These are phyloP conservation scores for Fusarium falciforme DNA, from an alignment of 2,329 filamentous ascomycete genomes.

Conservation along the genomic window DNA sequence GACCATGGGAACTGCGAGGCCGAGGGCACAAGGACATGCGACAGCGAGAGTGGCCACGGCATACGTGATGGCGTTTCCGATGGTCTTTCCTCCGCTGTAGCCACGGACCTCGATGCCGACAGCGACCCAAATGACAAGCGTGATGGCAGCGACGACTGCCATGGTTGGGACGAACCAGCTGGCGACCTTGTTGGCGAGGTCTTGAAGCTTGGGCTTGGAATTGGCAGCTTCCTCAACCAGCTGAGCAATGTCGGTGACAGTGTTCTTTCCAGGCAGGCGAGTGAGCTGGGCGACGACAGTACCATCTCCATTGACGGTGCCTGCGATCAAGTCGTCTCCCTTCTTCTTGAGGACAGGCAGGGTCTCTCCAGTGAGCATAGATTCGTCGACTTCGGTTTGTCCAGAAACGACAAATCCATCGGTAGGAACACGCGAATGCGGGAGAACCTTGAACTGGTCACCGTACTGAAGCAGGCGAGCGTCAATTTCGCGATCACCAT, in stretches of 20 bases:
- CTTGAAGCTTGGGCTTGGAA: conserved; percentile 68
- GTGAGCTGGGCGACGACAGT: conserved; percentile 56
- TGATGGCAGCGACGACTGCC: conserved; percentile 57
- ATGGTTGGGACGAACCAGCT: conserved; percentile 70
- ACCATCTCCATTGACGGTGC: conserved; percentile 67
- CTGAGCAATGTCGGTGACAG: conserved; percentile 68
- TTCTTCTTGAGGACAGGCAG: background rate
- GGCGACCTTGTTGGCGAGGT: conserved; percentile 68
- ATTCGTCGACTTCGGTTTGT: conserved; percentile 70
- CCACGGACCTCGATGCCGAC: background rate
- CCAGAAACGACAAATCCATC: conserved; percentile 68
- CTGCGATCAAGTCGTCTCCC: conserved; percentile 63
- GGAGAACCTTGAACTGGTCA: conserved; percentile 64
- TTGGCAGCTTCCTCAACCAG: conserved; percentile 71
- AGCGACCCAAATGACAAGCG: conserved; percentile 52
- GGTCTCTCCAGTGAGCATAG: conserved; percentile 70
- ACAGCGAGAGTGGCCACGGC: background rate
- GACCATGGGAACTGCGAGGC: background rate
- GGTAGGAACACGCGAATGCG: conserved; percentile 61
- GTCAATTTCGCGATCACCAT: conserved; percentile 58
- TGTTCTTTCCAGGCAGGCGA: conserved; percentile 66
- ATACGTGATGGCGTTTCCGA: background rate
- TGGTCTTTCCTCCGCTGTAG: background rate
- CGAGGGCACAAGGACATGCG: background rate
- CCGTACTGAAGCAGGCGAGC: conserved; percentile 67